phyloP scores from a whole-genome alignment of 1,284 basidiomycete genomes.

The Cryptococcus sp. region DNA sequence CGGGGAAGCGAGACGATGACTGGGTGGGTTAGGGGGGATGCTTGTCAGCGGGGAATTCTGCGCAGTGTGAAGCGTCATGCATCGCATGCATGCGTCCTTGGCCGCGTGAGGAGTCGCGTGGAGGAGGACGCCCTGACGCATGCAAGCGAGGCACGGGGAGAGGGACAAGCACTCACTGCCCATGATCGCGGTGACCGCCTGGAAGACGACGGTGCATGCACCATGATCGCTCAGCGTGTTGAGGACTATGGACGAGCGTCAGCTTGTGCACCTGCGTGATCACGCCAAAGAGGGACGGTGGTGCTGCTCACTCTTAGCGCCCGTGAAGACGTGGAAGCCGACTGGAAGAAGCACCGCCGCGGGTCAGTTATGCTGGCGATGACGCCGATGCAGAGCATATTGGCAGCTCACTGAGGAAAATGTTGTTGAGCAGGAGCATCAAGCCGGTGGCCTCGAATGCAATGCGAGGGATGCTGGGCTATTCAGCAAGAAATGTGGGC shows the following conservation, averaged over 20 bases:
- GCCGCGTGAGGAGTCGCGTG: no score
- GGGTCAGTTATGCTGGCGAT: not conserved
- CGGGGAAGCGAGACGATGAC: slow-evolving; percentile 58
- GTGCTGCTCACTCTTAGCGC: slow-evolving; percentile 35
- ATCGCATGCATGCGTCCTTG: not conserved
- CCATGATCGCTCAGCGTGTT: slow-evolving; percentile 62
- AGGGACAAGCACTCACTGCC: slow-evolving; percentile 27
- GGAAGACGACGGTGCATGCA: slow-evolving; percentile 59
- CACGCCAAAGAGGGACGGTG: no score
- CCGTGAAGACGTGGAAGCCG: slow-evolving; percentile 50
- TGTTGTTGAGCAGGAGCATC: slow-evolving; percentile 44
- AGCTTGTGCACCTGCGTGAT: not conserved
- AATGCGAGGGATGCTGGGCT: slow-evolving; percentile 23
- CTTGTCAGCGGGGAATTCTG: not conserved
- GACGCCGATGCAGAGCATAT: not conserved
- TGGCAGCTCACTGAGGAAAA: slow-evolving; percentile 24
- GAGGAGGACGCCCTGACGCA: not conserved
- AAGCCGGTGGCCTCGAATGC: slow-evolving; percentile 39
- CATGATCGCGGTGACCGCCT: slow-evolving; percentile 51
- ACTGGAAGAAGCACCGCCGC: slow-evolving; percentile 16
- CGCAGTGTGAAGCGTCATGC: not conserved
- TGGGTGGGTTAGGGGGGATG: slow-evolving; percentile 37
- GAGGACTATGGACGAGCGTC: slow-evolving; percentile 40
- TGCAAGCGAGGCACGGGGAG: not conserved
- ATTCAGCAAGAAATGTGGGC: not conserved